These are phyloP conservation scores for Gonium pectorale DNA, from an alignment of 139 green algal species.

Conservation along the genomic window DNA sequence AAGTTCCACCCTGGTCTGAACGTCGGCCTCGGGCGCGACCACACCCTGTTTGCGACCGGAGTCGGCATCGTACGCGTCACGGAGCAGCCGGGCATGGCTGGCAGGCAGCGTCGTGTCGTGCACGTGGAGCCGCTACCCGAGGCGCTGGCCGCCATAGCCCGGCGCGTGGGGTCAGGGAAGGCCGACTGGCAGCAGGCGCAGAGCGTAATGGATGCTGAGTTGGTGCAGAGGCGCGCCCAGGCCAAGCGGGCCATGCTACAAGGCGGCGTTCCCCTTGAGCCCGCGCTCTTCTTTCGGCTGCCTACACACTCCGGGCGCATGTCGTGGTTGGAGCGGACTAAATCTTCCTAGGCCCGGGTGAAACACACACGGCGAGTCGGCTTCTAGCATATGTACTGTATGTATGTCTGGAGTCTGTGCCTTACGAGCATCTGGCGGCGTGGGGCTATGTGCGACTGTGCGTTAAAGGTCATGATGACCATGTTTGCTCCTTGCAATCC, in stretches of 20 bases:
- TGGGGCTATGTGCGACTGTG: too few species aligned
- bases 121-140: conserved; percentile 28
- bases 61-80: conserved; percentile 82
- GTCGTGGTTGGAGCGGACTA: conserved; percentile 25
- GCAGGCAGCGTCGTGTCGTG: conserved; percentile 32
- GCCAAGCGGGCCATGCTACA: conserved; percentile 38
- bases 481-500: too few species aligned
- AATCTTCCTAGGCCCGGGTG: too few species aligned
- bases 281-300: conserved; percentile 29
- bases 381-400: too few species aligned
- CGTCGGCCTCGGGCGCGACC: conserved; percentile 85
- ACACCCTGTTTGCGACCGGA: conserved; percentile 89
- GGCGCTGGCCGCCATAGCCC: not conserved
- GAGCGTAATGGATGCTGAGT: not conserved
- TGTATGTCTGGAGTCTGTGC: too few species aligned
- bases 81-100: conserved; percentile 15
- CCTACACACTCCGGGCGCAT: not conserved
- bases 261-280: conserved; percentile 12
- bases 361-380: too few species aligned
- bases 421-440: too few species aligned
- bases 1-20: conserved; percentile 86
- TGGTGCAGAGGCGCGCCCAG: conserved; percentile 11
- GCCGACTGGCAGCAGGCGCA: not conserved
- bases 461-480: too few species aligned
- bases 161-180: too few species aligned